phyloP scores from a whole-genome alignment of 75 land plant genomes.

The Azolla pinnata region DNA sequence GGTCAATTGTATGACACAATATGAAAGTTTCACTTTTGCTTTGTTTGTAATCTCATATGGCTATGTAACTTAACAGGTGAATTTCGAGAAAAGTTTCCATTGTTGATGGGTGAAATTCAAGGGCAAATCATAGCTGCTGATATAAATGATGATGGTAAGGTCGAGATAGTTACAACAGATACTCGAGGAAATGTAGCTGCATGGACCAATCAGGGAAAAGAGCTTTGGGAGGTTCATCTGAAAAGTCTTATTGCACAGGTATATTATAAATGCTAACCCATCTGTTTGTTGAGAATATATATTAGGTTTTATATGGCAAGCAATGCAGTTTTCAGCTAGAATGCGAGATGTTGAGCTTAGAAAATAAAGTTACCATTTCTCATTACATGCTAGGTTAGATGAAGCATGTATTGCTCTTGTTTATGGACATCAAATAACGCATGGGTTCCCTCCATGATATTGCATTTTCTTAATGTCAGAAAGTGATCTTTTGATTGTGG shows the following conservation, averaged over 20 bases:
- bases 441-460: no score
- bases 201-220: conserved; percentile 71
- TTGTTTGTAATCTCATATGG: neutral
- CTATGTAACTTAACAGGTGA: conserved; percentile 42
- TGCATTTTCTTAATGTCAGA: no score
- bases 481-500: no score
- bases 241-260: conserved; percentile 92
- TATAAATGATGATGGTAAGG: conserved; percentile 96
- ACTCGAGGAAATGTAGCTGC: conserved; percentile 97
- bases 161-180: conserved; percentile 84
- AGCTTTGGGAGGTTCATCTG: conserved; percentile 80
- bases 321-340: no score
- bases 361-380: no score
- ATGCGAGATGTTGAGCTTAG: no score
- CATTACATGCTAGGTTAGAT: no score
- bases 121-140: conserved; percentile 85
- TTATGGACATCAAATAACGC: no score
- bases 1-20: conserved; percentile 57
- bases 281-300: no score
- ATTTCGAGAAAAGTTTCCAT: conserved; percentile 68
- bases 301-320: no score
- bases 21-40: neutral
- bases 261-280: no score
- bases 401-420: no score
- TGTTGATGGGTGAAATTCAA: conserved; percentile 97